A percentile compares a stretch with the other conserved stretches of the same genome.
Conservation (phyloP, 2,329 filamentous ascomycete species). For the Ceratocystis variospora region DNA sequence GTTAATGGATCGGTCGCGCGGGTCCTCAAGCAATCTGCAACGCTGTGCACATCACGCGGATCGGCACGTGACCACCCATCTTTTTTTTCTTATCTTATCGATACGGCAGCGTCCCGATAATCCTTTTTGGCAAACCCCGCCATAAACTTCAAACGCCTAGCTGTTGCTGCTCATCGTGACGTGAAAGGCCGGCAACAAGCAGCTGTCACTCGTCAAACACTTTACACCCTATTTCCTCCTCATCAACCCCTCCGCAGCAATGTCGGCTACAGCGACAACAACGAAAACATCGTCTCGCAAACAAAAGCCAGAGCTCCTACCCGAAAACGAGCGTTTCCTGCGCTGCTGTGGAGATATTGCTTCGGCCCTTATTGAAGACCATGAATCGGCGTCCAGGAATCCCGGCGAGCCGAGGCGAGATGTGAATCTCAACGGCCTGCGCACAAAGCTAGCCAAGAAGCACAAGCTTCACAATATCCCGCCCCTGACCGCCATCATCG, state of each 20-base stretch:
- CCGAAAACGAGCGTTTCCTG: slow-evolving; percentile 89
- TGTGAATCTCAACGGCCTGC: slow-evolving; percentile 80
- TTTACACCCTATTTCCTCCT: neutral
- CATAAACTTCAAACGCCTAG: neutral
- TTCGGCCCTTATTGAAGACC: slow-evolving; percentile 84
- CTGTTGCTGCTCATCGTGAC: no score
- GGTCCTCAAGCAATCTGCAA: neutral
- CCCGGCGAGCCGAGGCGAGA: slow-evolving; percentile 62
- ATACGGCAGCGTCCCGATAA: slow-evolving; percentile 1
- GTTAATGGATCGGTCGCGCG: slow-evolving; percentile 18
- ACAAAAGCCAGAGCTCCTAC: slow-evolving; percentile 58
- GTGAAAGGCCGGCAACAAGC: no score
- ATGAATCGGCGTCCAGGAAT: slow-evolving; percentile 61
- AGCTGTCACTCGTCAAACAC: neutral
- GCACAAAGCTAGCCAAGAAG: slow-evolving; percentile 82
- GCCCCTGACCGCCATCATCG: slow-evolving; percentile 90
- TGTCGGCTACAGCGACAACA: slow-evolving; percentile 40
- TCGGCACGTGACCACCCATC: neutral
- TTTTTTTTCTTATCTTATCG: neutral
- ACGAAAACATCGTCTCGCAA: slow-evolving; percentile 55
- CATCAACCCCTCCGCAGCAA: slow-evolving; percentile 18
- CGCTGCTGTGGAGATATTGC: slow-evolving; percentile 93
- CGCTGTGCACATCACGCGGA: neutral
- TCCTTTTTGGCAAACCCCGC: slow-evolving; percentile 1
- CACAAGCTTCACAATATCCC: slow-evolving; percentile 79